Conservation (phyloP, 257 asterid species). For the Solanum bukasovii region DNA sequence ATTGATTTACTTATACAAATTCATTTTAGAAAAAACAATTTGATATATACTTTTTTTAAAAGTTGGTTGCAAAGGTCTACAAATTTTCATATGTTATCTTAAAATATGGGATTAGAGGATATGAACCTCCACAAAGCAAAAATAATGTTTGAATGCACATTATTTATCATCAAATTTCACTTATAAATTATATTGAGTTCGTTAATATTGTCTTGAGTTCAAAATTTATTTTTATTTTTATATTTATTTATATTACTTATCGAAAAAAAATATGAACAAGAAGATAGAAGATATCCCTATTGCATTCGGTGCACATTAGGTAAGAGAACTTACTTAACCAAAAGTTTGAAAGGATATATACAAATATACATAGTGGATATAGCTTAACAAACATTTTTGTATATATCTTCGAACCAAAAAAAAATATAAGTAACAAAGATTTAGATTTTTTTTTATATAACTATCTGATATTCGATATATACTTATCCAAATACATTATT, state of each 20-base stretch:
- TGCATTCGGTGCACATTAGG: neutral
- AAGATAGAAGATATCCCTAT: neutral
- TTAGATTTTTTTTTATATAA: neutral
- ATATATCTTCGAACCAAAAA: neutral
- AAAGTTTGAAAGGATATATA: neutral
- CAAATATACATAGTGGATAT: neutral
- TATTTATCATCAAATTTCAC: fast-evolving
- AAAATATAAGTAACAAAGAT: neutral
- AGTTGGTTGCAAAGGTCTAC: neutral
- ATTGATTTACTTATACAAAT: neutral
- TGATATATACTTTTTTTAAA: neutral
- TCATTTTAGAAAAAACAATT: neutral
- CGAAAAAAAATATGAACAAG: neutral
- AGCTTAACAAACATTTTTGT: neutral
- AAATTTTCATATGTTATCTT: neutral
- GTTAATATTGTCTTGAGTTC: neutral
- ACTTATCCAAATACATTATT: neutral
- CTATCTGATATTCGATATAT: neutral
- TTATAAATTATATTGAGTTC: neutral
- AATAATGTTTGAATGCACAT: neutral
- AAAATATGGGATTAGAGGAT: neutral
- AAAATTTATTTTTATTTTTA: neutral
- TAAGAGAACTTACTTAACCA: neutral
- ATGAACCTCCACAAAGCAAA: neutral
- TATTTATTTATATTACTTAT: neutral